These are phyloP conservation scores for Bolboschoenus planiculmis DNA, from an alignment of 176 grass and related monocot genomes.

Conservation along the genomic window DNA sequence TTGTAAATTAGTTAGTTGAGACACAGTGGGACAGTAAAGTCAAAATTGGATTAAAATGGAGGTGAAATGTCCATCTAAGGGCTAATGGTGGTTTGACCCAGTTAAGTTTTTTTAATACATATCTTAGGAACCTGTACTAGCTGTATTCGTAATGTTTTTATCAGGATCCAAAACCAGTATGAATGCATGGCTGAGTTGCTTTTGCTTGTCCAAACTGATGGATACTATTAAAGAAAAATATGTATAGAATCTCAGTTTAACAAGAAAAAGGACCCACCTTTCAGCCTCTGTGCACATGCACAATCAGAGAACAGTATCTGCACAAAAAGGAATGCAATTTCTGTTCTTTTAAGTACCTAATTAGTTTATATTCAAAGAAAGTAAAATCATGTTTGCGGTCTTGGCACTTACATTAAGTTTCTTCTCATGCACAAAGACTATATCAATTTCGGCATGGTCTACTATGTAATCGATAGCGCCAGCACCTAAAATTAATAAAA, in stretches of 20 bases:
- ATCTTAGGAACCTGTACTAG: neutral
- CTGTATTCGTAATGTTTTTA: neutral
- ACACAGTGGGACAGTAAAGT: neutral
- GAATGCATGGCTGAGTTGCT: neutral
- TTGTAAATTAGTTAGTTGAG: neutral
- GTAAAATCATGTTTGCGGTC: neutral
- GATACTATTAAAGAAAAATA: neutral
- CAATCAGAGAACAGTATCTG: constrained; percentile 52
- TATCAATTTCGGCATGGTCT: constrained; percentile 86
- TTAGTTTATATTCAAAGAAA: neutral
- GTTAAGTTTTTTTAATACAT: neutral
- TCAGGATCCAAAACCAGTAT: neutral
- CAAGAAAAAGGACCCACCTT: constrained; percentile 40
- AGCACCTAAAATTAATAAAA: constrained; percentile 39
- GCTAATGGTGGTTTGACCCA: neutral
- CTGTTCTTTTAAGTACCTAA: neutral
- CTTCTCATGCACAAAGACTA: constrained; percentile 84
- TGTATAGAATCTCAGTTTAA: neutral
- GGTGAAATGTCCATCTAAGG: neutral
- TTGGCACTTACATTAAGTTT: constrained; percentile 59
- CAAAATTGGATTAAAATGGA: neutral
- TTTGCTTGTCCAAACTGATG: neutral
- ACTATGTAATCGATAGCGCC: constrained; percentile 83
- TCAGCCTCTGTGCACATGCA: constrained; percentile 39
- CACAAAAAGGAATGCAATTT: constrained; percentile 9